These are phyloP conservation scores for Leucocoprinus sp. DNA, from an alignment of 768 basidiomycete genomes.

Conservation along the genomic window DNA sequence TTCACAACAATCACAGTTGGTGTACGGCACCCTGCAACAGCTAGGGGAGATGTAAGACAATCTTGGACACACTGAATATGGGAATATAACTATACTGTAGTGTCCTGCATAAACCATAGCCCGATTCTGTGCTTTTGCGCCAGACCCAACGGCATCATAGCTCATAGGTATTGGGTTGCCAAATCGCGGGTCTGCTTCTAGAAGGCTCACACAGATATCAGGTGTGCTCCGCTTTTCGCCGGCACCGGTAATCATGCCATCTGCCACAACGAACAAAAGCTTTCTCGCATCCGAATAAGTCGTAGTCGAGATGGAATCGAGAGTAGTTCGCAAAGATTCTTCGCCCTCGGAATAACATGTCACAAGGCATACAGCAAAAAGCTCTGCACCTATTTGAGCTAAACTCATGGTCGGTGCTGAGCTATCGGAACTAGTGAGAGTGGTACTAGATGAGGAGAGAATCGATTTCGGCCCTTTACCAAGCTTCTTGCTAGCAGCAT, in stretches of 20 bases:
- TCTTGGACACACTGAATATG: constrained; percentile 2
- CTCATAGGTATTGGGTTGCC: constrained; percentile 95
- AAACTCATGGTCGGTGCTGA: constrained; percentile 67
- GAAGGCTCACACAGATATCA: constrained; percentile 85
- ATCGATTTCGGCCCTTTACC: constrained; percentile 39
- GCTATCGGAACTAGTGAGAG: constrained; percentile 40
- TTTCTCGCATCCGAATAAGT: constrained; percentile 90
- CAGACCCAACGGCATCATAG: constrained; percentile 85
- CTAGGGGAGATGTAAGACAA: constrained; percentile 25
- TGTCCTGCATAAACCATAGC: constrained; percentile 99
- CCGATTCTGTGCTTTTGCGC: constrained; percentile 83
- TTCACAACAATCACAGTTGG: constrained; percentile 94
- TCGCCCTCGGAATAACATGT: constrained; percentile 98
- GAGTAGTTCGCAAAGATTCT: constrained; percentile 82
- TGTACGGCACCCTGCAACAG: constrained; percentile 81
- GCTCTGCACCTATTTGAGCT: constrained; percentile 87
- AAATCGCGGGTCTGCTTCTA: constrained; percentile 92
- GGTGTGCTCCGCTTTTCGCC: constrained; percentile 96
- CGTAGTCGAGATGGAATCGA: constrained; percentile 89
- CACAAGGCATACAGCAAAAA: constrained; percentile 92
- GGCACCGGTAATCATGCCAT: constrained; percentile 97
- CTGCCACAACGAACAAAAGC: constrained; percentile 88
- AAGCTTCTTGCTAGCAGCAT: constrained; percentile 44
- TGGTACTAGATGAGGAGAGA: constrained; percentile 45
- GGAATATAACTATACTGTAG: constrained; percentile 61